These are phyloP conservation scores for Diplosphaera chodatii DNA, from an alignment of 139 green algal species.

Conservation along the genomic window DNA sequence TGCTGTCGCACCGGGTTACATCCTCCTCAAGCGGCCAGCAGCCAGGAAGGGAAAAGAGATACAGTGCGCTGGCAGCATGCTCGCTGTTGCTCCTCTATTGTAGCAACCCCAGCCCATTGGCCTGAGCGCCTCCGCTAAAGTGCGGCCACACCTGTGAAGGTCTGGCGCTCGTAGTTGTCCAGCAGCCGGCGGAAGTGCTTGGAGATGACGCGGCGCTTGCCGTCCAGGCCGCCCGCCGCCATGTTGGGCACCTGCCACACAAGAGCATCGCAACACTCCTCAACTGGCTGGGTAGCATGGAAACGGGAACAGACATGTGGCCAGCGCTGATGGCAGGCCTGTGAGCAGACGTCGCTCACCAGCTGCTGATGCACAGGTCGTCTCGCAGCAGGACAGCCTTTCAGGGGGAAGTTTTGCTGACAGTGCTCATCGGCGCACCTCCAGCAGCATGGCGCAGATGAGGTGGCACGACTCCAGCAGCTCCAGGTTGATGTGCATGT, in stretches of 20 bases:
- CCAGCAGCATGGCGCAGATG: conserved; percentile 90
- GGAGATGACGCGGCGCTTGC: conserved; percentile 58
- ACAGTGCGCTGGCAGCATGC: too few species aligned
- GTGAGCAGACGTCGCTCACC: background rate
- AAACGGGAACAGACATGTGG: too few species aligned
- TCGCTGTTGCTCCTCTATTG: too few species aligned
- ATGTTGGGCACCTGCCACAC: conserved; percentile 61
- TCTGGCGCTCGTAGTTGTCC: conserved; percentile 91
- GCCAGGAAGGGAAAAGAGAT: conserved; percentile 1
- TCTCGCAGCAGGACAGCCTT: too few species aligned
- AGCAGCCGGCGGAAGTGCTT: conserved; percentile 87
- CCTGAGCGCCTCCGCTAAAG: too few species aligned
- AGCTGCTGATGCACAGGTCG: too few species aligned
- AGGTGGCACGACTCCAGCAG: conserved; percentile 91
- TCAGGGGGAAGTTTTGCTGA: too few species aligned
- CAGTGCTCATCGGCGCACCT: conserved; percentile 34
- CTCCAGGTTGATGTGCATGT: conserved; percentile 99
- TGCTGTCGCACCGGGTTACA: background rate
- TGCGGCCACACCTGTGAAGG: conserved; percentile 79
- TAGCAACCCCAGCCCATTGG: too few species aligned
- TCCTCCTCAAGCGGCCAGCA: background rate
- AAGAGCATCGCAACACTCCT: too few species aligned
- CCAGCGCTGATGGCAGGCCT: too few species aligned
- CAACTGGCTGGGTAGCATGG: too few species aligned
- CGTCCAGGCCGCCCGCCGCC: conserved; percentile 57